Base-by-base conservation (phyloP, 306 rosid species). In the Trifolium subterraneum region DNA sequence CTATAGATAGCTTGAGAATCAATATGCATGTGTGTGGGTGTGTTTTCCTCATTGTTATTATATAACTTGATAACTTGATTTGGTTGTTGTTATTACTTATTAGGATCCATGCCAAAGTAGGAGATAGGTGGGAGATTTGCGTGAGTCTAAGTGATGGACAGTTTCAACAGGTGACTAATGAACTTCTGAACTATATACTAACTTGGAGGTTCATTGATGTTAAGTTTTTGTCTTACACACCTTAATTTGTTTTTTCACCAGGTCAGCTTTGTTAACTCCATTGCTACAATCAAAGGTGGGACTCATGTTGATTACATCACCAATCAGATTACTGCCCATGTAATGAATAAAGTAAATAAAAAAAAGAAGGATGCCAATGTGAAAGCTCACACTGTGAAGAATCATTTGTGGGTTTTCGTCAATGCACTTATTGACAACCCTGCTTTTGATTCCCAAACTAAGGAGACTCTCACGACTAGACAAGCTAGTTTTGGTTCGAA, bases 381-480 rank as follows among this genome's bases (percentile, higher is more conserved):
- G 74, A 94, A 94, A 70, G 96, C 97, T 10, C 93, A 89, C 77
- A 91, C 88, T 33, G 98, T 94, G 84, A 91, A 90, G 90, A 94
- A 80, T 78, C 87, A 91, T 76, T 76, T 94, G 33, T 94, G 98
- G 98, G 93, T 94, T 66, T 94, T 94, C 67, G 97, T 94, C 87
- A 91, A 90, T 78, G 90, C 93, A 41, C 96, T 94, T 62, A 88
- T 94, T 84, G 95, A 94, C 87, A 94, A 94, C 76, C 97, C 97
- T 63, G 91, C 97, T 15, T 94, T 94, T 64, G 97, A 94, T 83
- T 94, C 98, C 52, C 98, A 94, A 86, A 94, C 98, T 23, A 94
- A 94, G 74, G 98, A 94, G 79, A 88, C 96, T 58, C 84, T 94
- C 58, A 94, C 96, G 0, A 85, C 90, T 58, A 96, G 93, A 39